These are phyloP conservation scores for Keithomyces neogunnii DNA, from an alignment of 2,329 filamentous ascomycete species.

Conservation along the genomic window DNA sequence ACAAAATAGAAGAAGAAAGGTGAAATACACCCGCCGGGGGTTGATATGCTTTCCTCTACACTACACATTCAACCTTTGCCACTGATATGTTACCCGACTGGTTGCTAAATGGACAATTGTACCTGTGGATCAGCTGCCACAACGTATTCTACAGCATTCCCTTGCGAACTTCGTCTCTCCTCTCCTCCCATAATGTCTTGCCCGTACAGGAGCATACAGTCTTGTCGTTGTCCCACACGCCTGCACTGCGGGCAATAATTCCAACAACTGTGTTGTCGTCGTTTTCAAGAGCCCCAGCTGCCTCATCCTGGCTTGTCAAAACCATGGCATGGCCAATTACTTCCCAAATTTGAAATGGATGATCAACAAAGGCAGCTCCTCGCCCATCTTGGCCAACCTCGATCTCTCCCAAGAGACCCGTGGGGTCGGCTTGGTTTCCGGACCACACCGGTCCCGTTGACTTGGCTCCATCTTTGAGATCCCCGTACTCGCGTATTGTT, in stretches of 20 bases:
- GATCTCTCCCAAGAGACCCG: constrained; percentile 60
- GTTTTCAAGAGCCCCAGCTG: constrained; percentile 50
- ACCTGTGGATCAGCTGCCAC: not conserved
- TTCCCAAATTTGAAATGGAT: constrained; percentile 84
- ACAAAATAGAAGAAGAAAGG: too few species aligned
- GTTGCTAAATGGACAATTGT: too few species aligned
- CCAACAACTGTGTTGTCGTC: constrained; percentile 82
- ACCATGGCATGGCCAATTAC: constrained; percentile 90
- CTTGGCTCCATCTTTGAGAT: constrained; percentile 74
- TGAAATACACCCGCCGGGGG: too few species aligned
- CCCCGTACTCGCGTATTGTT: constrained; percentile 75
- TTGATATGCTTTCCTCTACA: too few species aligned
- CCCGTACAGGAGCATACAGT: constrained; percentile 96
- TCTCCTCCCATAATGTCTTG: constrained; percentile 97
- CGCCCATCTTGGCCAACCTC: constrained; percentile 67
- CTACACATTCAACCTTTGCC: too few species aligned
- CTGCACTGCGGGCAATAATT: constrained; percentile 88
- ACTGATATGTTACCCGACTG: too few species aligned
- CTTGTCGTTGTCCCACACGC: constrained; percentile 99
- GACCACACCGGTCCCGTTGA: constrained; percentile 79
- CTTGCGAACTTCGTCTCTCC: constrained; percentile 77
- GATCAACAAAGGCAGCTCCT: constrained; percentile 74
- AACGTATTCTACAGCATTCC: constrained; percentile 65
- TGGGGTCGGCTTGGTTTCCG: constrained; percentile 40
- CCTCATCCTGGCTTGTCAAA: constrained; percentile 58